Evolutionary conservation across 2,329 filamentous ascomycete genomes (phyloP).

Genomic region (Nigrospora sphaerica): DNA sequence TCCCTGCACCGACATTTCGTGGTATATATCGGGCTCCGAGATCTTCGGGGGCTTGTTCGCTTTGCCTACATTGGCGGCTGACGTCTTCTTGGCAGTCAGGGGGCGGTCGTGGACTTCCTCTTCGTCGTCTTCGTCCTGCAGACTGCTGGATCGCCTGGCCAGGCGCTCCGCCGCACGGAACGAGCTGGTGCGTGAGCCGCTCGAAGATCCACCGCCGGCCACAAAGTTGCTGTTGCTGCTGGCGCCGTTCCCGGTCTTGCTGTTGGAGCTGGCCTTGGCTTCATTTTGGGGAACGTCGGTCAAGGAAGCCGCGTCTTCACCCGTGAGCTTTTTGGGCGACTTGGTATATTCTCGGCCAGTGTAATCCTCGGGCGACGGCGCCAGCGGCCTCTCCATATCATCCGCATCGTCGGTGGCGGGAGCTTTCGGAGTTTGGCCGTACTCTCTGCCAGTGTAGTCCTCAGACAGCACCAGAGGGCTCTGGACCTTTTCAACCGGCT

Average conservation of each 20-base stretch:
- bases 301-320: too few species aligned
- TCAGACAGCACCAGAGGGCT: conserved; percentile 1
- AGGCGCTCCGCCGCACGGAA: not conserved
- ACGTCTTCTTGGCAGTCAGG: not conserved
- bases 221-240: too few species aligned
- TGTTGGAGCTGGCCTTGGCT: too few species aligned
- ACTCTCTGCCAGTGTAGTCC: conserved; percentile 1
- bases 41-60: not conserved
- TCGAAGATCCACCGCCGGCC: too few species aligned
- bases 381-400: not conserved
- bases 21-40: conserved; percentile 5
- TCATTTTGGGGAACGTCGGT: too few species aligned
- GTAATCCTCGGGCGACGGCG: not conserved
- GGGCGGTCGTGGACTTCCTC: conserved; percentile 2
- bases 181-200: not conserved
- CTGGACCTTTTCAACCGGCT: not conserved
- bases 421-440: not conserved
- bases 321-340: not conserved
- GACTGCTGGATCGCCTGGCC: not conserved
- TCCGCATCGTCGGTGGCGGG: not conserved
- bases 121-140: not conserved
- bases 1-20: conserved; percentile 2
- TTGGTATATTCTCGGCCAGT: conserved; percentile 1
- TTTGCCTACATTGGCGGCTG: not conserved
- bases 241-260: too few species aligned